A percentile compares a stretch with the other conserved stretches of the same genome.
Evolutionary conservation across 495 filamentous ascomycete species (phyloP).

Genomic region (Hypoxylon intermedium): DNA sequence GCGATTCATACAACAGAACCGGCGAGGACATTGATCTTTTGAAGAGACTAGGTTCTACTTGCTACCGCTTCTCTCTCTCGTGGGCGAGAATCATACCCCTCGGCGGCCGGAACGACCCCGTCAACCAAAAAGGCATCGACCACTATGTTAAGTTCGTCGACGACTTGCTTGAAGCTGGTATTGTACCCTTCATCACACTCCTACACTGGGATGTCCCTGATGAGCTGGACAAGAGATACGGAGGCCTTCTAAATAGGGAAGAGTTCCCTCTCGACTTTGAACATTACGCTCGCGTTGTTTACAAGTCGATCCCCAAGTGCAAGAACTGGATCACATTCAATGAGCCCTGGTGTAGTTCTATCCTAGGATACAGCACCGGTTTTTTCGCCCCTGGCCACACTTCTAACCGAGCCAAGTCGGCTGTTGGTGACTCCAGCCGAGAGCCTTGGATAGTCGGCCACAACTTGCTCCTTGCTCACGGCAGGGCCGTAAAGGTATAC

Average conservation of each 20-base stretch:
- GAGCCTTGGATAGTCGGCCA: slow-evolving; percentile 70
- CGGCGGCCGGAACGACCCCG: slow-evolving; percentile 65
- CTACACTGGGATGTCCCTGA: slow-evolving; percentile 72
- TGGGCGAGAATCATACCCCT: slow-evolving; percentile 77
- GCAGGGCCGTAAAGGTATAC: slow-evolving; percentile 68
- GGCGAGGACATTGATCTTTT: slow-evolving; percentile 75
- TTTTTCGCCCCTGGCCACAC: slow-evolving; percentile 67
- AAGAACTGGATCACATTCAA: slow-evolving; percentile 74
- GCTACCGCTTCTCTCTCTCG: slow-evolving; percentile 78
- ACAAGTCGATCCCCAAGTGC: slow-evolving; percentile 64
- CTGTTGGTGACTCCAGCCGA: slow-evolving; percentile 61
- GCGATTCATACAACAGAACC: slow-evolving; percentile 78
- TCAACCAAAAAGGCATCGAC: slow-evolving; percentile 65
- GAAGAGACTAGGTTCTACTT: slow-evolving; percentile 67
- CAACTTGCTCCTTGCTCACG: slow-evolving; percentile 65
- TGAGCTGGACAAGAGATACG: slow-evolving; percentile 66
- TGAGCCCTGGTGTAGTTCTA: slow-evolving; percentile 68
- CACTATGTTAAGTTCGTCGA: slow-evolving; percentile 68
- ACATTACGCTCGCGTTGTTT: slow-evolving; percentile 64
- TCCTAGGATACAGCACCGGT: slow-evolving; percentile 66
- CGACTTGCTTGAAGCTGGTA: slow-evolving; percentile 64
- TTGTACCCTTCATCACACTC: slow-evolving; percentile 66
- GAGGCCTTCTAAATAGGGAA: slow-evolving; percentile 63
- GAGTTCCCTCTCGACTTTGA: slow-evolving; percentile 68
- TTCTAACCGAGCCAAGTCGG: slow-evolving; percentile 61